These are phyloP conservation scores for Puccinia polysora DNA, from an alignment of 1,284 basidiomycete species.

Conservation along the genomic window DNA sequence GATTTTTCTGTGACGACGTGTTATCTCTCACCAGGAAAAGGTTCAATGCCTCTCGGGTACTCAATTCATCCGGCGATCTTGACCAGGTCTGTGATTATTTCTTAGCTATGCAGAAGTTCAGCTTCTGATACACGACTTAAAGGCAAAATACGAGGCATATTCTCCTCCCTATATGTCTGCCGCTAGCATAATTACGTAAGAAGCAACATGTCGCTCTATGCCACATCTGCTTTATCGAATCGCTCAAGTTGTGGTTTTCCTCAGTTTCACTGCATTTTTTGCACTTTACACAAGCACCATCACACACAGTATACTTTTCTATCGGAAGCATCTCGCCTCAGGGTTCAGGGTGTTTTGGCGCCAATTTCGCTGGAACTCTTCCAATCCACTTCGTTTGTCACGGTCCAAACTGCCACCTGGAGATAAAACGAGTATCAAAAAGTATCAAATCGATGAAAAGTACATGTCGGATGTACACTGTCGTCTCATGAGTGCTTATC, in stretches of 20 bases:
- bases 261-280: slow-evolving; percentile 53
- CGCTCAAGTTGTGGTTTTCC: slow-evolving; percentile 50
- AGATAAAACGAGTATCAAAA: slow-evolving; percentile 44
- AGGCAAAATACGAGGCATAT: slow-evolving; percentile 47
- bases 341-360: slow-evolving; percentile 50
- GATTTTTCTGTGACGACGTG: not conserved
- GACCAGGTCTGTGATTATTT: slow-evolving; percentile 17
- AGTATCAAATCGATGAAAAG: slow-evolving; percentile 41
- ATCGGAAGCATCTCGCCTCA: slow-evolving; percentile 54
- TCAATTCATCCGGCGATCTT: slow-evolving; percentile 15
- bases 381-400: not conserved
- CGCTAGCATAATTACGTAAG: slow-evolving; percentile 40
- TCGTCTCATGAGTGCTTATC: slow-evolving; percentile 51
- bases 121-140: not conserved
- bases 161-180: slow-evolving; percentile 47
- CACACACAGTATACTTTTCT: slow-evolving; percentile 54
- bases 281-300: slow-evolving; percentile 54
- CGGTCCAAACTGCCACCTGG: slow-evolving; percentile 46
- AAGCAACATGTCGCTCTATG: slow-evolving; percentile 47
- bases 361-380: not conserved
- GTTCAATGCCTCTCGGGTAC: slow-evolving; percentile 24
- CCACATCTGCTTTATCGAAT: not conserved
- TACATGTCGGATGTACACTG: slow-evolving; percentile 51
- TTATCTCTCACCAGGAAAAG: slow-evolving; percentile 12
- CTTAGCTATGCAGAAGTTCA: not conserved